A percentile compares a stretch with the other conserved stretches of the same genome.
Evolutionary conservation across 2,329 filamentous ascomycete species (phyloP).

Genomic region (Cladosporium halotolerans): DNA sequence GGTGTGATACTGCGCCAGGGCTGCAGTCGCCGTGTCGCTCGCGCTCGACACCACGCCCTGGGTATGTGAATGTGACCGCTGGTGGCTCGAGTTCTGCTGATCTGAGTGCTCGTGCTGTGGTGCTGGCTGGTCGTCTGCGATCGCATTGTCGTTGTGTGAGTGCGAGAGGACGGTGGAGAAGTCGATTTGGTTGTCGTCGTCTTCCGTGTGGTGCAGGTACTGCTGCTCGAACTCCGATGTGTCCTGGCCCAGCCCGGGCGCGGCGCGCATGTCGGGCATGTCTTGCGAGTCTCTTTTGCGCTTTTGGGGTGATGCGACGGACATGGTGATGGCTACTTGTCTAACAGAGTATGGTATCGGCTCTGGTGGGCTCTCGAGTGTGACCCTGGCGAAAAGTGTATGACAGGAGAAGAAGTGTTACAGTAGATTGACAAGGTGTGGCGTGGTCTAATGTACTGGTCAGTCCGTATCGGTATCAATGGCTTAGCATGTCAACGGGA

Average conservation of each 20-base stretch:
- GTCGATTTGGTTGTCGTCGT: conserved; percentile 37
- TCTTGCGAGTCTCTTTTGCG: conserved; percentile 43
- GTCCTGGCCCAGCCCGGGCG: conserved; percentile 21
- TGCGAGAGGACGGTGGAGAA: conserved; percentile 31
- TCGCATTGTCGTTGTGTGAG: conserved; percentile 5
- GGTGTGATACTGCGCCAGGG: conserved; percentile 44
- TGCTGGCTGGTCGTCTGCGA: conserved; percentile 1
- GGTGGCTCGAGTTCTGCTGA: conserved; percentile 13
- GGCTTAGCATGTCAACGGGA: neutral
- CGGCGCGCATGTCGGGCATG: conserved; percentile 33
- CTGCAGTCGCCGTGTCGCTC: conserved; percentile 56
- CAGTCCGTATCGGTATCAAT: too few species aligned
- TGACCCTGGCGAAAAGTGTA: neutral
- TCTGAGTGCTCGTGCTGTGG: conserved; percentile 4
- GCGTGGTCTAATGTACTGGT: neutral
- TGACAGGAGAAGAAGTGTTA: neutral
- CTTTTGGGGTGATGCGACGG: conserved; percentile 25
- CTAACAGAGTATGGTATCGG: neutral
- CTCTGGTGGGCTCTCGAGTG: neutral
- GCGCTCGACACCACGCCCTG: conserved; percentile 35
- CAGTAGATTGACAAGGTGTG: neutral
- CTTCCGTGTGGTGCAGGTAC: conserved; percentile 36
- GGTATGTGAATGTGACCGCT: conserved; percentile 11
- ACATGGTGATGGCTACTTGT: neutral
- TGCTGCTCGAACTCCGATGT: conserved; percentile 25